These are phyloP conservation scores for Cajanus cajan DNA, from an alignment of 306 rosid genomes.

Conservation along the genomic window DNA sequence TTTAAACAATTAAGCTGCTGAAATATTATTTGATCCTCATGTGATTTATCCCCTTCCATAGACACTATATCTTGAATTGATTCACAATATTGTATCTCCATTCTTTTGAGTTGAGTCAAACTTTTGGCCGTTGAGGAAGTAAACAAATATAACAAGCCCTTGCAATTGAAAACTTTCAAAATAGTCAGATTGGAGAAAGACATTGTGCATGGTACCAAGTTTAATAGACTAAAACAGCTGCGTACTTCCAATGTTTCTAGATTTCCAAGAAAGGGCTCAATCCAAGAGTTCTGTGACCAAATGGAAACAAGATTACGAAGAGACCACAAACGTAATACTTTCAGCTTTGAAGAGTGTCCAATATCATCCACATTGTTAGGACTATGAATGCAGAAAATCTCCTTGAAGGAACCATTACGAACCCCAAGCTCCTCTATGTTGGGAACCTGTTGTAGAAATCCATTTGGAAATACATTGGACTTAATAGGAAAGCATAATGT, in stretches of 20 bases:
- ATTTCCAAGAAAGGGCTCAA: background rate
- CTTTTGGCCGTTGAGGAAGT: background rate
- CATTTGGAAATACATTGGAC: background rate
- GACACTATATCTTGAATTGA: background rate
- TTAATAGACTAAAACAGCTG: rapidly evolving
- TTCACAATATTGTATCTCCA: rapidly evolving
- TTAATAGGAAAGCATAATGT: background rate
- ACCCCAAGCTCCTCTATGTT: background rate
- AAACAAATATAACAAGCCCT: background rate
- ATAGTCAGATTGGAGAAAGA: no score
- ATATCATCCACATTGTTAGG: background rate
- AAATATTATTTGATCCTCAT: background rate
- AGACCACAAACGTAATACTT: background rate
- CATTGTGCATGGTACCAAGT: no score
- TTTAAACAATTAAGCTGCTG: background rate
- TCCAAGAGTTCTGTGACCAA: constrained; percentile 18
- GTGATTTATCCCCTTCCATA: background rate
- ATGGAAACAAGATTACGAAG: background rate
- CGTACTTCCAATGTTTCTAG: background rate
- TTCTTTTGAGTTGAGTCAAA: background rate
- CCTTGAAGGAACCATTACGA: background rate
- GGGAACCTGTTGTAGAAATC: background rate
- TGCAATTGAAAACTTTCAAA: no score
- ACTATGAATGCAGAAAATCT: background rate
- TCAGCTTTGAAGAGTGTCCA: background rate